Conservation (phyloP, 1,139 yeast genomes). For the Meyerozyma athensensis region DNA sequence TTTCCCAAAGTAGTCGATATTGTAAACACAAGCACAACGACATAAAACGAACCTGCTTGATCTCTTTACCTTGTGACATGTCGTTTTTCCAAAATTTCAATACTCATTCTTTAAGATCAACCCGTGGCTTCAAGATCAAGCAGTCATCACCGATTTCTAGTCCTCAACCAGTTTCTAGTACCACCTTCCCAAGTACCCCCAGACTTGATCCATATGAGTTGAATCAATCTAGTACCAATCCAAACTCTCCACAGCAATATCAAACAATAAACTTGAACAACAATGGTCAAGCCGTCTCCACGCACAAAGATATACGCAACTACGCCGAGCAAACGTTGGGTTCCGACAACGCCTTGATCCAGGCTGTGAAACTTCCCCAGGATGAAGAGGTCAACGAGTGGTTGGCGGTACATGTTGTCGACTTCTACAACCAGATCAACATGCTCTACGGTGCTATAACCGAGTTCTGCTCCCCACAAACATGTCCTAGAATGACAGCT, state of each 20-base stretch:
- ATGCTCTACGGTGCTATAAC: slow-evolving; percentile 96
- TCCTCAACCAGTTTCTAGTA: slow-evolving; percentile 33
- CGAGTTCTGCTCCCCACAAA: slow-evolving; percentile 86
- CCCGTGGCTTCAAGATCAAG: slow-evolving; percentile 50
- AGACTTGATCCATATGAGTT: slow-evolving; percentile 7
- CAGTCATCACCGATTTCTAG: slow-evolving; percentile 39
- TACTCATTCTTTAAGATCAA: slow-evolving; percentile 50
- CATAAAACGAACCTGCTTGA: neutral
- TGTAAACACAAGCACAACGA: slow-evolving; percentile 1
- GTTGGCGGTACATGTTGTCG: slow-evolving; percentile 91
- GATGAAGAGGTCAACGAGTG: slow-evolving; percentile 93
- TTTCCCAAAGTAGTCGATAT: neutral
- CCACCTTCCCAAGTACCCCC: slow-evolving; percentile 32
- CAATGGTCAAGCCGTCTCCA: slow-evolving; percentile 41
- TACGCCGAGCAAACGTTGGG: slow-evolving; percentile 96
- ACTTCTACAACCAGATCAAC: slow-evolving; percentile 90
- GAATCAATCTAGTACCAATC: slow-evolving; percentile 13
- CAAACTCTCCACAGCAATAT: slow-evolving; percentile 15
- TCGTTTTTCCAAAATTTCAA: slow-evolving; percentile 57
- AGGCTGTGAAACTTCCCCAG: slow-evolving; percentile 89
- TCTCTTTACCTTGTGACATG: slow-evolving; percentile 16
- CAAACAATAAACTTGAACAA: slow-evolving; percentile 21
- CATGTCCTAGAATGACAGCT: slow-evolving; percentile 96
- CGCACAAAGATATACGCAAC: slow-evolving; percentile 68
- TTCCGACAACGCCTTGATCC: slow-evolving; percentile 81